Base-by-base conservation (phyloP, 1,284 basidiomycete species). In the Moniliophthora roreri region DNA sequence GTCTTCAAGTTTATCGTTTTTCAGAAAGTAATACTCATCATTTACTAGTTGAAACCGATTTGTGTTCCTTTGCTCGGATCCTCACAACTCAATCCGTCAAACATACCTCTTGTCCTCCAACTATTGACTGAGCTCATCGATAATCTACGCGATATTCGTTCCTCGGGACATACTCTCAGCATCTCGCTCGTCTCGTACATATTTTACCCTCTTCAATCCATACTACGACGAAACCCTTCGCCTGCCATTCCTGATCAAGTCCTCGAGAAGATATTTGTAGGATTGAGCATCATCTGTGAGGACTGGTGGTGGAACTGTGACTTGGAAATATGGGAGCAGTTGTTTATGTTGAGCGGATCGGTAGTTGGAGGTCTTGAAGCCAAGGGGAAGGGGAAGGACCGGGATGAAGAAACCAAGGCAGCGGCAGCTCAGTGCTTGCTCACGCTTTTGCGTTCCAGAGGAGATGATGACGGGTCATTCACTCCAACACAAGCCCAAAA, bases 141-240 rank as follows among this genome's bases (percentile, higher is more conserved):
- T 1, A 69, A 71, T 4, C 74, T 93, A 44, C 63, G 66, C 16
- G 70, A 75, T 11, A 64, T 82, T 10, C 71, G 76, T 1, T 59
- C 69, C 18, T 68, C 72, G 8, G 69, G 68, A 13, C 53, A 51
- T 54, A 44, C 64, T 3, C 77, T 93, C 32, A 75, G 79, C 1
- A 66, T 81, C 0, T 78, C 81, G n/a, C 75, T 94, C 38, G 81
- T 93, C 42, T 87, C 88, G 50, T 98, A 97, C 68, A 73, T 85
- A 32, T 91, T 95, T 70, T 90, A 93, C 60, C 95, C 95, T 1
- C 66, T 97, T 52, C 91, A 92, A 0, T 82, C 85, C 23, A 82
- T 95, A 46, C 77, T 97, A 20, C 85, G 87, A 48, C 84, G 89
- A 28, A 90, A 93, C 63, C 58, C 76, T 7, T 79, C 85, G 8